Conservation (phyloP, 306 rosid genomes). For the cucumber (Cucumis sativus) region DNA sequence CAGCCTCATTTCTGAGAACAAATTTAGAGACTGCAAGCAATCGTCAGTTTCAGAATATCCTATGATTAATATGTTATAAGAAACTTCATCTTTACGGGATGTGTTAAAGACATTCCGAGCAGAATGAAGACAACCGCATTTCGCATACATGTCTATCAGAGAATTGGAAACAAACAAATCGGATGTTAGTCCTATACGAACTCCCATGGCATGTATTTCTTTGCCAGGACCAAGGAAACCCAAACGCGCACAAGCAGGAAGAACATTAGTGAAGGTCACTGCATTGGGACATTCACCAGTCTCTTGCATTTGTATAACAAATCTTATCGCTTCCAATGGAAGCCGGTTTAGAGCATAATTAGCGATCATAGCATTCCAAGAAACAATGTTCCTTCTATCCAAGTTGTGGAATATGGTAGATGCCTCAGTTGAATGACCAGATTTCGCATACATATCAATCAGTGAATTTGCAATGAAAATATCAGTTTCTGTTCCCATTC, state of each 20-base stretch:
- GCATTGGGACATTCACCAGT: conserved; percentile 48
- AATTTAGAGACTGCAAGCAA: conserved; percentile 42
- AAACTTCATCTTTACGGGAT: conserved; percentile 51
- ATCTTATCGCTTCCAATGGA: conserved; percentile 45
- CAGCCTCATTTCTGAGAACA: conserved; percentile 62
- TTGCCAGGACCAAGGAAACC: conserved; percentile 50
- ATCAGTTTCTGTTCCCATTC: conserved; percentile 44
- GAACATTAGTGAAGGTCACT: conserved; percentile 72
- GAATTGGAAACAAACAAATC: conserved; percentile 78
- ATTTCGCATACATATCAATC: conserved; percentile 75
- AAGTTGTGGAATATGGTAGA: conserved; percentile 40
- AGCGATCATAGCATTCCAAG: conserved; percentile 90
- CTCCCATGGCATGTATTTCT: conserved; percentile 63
- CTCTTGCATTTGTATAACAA: conserved; percentile 55
- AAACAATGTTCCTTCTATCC: conserved; percentile 48
- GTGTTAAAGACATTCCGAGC: conserved; percentile 60
- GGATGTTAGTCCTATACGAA: conserved; percentile 27
- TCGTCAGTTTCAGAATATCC: conserved; percentile 63
- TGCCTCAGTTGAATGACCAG: conserved; percentile 41
- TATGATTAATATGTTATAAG: conserved; percentile 58
- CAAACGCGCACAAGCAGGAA: conserved; percentile 73
- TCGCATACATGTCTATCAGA: conserved; percentile 71
- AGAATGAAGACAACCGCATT: conserved; percentile 42
- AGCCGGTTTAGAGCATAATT: conserved; percentile 64
- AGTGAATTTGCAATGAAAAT: conserved; percentile 55